Conservation (phyloP, 2,329 filamentous ascomycete genomes). For the Lachnellula hyalina region DNA sequence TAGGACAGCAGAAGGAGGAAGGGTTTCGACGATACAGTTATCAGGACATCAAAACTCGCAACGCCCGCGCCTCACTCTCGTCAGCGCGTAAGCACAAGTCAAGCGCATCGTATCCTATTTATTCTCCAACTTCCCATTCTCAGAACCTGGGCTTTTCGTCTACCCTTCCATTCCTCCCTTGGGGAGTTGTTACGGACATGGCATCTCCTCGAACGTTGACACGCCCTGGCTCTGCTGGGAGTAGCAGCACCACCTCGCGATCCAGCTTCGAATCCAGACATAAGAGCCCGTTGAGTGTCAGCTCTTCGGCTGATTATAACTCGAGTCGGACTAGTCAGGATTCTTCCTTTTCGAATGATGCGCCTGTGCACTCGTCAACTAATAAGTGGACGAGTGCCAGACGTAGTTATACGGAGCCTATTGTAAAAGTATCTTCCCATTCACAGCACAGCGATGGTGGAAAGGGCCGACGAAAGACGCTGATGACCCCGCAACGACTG, state of each 20-base stretch:
- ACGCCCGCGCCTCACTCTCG: slow-evolving; percentile 15
- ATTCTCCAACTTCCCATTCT: slow-evolving; percentile 10
- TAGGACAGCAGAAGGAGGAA: slow-evolving; percentile 1
- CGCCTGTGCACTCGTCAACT: slow-evolving; percentile 5
- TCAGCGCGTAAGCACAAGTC: slow-evolving; percentile 14
- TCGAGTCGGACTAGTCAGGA: slow-evolving; percentile 21
- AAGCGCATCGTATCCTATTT: slow-evolving; percentile 17
- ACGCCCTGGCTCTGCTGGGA: slow-evolving; percentile 14
- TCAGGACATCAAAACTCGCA: slow-evolving; percentile 19
- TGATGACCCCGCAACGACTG: slow-evolving; percentile 16
- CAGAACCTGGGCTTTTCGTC: slow-evolving; percentile 2
- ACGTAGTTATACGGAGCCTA: slow-evolving; percentile 13
- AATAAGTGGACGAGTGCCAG: neutral
- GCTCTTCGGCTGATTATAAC: slow-evolving; percentile 19
- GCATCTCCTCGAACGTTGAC: slow-evolving; percentile 13
- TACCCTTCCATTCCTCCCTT: slow-evolving; percentile 9
- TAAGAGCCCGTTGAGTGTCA: slow-evolving; percentile 27
- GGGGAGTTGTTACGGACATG: slow-evolving; percentile 14
- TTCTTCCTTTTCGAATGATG: slow-evolving; percentile 13
- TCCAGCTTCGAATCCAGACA: slow-evolving; percentile 24
- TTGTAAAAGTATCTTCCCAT: slow-evolving; percentile 6
- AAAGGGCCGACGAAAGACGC: slow-evolving; percentile 8
- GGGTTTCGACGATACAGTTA: slow-evolving; percentile 13
- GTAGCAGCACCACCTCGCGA: slow-evolving; percentile 7
- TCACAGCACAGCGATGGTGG: slow-evolving; percentile 13